Evolutionary conservation across 2,329 filamentous ascomycete species (phyloP).

Genomic region (Penicillium sp.): DNA sequence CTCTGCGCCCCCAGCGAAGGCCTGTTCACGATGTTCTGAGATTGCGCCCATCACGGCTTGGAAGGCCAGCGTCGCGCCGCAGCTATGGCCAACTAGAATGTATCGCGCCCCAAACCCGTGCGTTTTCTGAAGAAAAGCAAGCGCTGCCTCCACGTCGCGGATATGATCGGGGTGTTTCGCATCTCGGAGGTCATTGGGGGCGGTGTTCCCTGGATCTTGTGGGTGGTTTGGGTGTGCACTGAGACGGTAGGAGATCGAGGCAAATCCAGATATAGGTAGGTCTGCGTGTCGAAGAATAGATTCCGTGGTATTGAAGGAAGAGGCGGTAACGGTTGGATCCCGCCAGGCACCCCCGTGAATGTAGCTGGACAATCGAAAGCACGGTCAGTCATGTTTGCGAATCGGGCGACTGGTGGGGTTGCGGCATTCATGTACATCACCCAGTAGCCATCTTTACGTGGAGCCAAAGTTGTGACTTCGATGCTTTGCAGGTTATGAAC

Average conservation of each 20-base stretch:
- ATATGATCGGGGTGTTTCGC: conserved; percentile 47
- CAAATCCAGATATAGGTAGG: conserved; percentile 39
- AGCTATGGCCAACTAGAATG: conserved; percentile 47
- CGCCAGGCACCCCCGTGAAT: conserved; percentile 52
- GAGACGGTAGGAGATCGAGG: conserved; percentile 48
- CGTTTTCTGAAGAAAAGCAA: conserved; percentile 41
- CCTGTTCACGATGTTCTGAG: conserved; percentile 12
- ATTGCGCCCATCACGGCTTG: conserved; percentile 41
- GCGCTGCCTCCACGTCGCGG: conserved; percentile 40
- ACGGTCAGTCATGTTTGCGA: conserved; percentile 4
- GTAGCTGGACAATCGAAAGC: conserved; percentile 29
- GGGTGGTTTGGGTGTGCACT: conserved; percentile 42
- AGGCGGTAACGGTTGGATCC: conserved; percentile 41
- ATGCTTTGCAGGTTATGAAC: conserved; percentile 35
- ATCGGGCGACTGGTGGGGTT: background rate
- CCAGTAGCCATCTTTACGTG: conserved; percentile 34
- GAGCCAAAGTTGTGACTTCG: conserved; percentile 26
- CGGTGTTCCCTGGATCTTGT: conserved; percentile 32
- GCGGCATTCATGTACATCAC: conserved; percentile 34
- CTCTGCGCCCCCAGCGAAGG: conserved; percentile 3
- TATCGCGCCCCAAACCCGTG: conserved; percentile 41
- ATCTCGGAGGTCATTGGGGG: conserved; percentile 29
- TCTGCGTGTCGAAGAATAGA: conserved; percentile 29
- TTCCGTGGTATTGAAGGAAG: conserved; percentile 36
- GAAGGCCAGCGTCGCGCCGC: conserved; percentile 47